phyloP scores from a whole-genome alignment of 2,329 filamentous ascomycete species.

The Aspergillus vadensis region DNA sequence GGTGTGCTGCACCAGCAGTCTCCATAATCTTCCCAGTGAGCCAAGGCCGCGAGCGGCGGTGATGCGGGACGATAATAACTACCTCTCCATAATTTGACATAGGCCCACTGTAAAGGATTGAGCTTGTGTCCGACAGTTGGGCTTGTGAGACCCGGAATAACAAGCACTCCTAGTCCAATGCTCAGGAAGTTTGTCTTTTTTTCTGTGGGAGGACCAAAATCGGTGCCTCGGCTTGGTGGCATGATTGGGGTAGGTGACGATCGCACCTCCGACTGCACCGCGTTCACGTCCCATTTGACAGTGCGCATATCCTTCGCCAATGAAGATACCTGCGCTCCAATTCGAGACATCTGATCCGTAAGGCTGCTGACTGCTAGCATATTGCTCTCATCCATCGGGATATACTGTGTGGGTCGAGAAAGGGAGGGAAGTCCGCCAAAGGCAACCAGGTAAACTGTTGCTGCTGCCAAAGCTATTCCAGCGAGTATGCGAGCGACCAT shows the following conservation, averaged over 20 bases:
- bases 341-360: conserved; percentile 29
- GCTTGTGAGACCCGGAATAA: conserved; percentile 65
- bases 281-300: conserved; percentile 27
- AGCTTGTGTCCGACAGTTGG: conserved; percentile 47
- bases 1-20: conserved; percentile 81
- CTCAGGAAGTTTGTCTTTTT: conserved; percentile 73
- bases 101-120: conserved; percentile 23
- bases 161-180: conserved; percentile 62
- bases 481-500: conserved; percentile 12
- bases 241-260: background rate
- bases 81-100: conserved; percentile 12
- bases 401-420: conserved; percentile 7
- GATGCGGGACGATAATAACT: conserved; percentile 25
- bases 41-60: conserved; percentile 60
- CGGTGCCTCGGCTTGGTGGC: conserved; percentile 23
- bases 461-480: background rate
- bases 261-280: conserved; percentile 8
- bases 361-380: conserved; percentile 29
- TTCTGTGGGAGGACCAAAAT: conserved; percentile 18
- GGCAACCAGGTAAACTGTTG: background rate
- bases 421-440: conserved; percentile 1
- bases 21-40: conserved; percentile 73
- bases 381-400: conserved; percentile 28
- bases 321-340: conserved; percentile 35
- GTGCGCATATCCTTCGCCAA: conserved; percentile 32